Evolutionary conservation across 768 basidiomycete species (phyloP).

Genomic region (Macrolepiota fuliginosa): DNA sequence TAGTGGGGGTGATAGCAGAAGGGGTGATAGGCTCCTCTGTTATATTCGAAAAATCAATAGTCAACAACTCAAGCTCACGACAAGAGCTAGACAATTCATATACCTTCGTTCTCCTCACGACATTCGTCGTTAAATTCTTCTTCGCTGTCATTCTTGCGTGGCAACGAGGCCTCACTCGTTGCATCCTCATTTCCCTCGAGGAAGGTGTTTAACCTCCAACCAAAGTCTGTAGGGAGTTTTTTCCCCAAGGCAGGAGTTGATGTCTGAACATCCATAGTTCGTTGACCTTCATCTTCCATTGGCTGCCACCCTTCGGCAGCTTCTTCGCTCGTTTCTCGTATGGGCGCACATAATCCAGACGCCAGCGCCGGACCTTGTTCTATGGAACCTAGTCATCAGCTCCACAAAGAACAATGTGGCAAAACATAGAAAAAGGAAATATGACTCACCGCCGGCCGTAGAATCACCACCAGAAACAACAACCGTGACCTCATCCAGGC

Average conservation of each 20-base stretch:
- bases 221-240: too few relatives aligned
- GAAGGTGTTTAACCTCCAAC: too few relatives aligned
- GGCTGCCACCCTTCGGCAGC: neutral
- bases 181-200: too few relatives aligned
- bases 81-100: neutral
- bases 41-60: too few relatives aligned
- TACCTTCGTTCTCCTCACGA: neutral
- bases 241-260: neutral
- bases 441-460: neutral
- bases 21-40: neutral
- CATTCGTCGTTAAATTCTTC: neutral
- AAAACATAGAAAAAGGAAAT: neutral
- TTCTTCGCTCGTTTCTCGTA: neutral
- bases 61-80: neutral
- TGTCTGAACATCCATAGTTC: neutral
- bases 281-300: neutral
- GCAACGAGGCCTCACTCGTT: too few relatives aligned
- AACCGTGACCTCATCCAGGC: slow-evolving; percentile 28
- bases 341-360: neutral
- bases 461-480: neutral
- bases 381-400: too few relatives aligned
- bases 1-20: neutral
- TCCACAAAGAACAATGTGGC: too few relatives aligned
- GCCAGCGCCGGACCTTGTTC: too few relatives aligned
- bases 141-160: neutral